phyloP scores from a whole-genome alignment of 2,329 filamentous ascomycete genomes.

The Zymoseptoria tritici region DNA sequence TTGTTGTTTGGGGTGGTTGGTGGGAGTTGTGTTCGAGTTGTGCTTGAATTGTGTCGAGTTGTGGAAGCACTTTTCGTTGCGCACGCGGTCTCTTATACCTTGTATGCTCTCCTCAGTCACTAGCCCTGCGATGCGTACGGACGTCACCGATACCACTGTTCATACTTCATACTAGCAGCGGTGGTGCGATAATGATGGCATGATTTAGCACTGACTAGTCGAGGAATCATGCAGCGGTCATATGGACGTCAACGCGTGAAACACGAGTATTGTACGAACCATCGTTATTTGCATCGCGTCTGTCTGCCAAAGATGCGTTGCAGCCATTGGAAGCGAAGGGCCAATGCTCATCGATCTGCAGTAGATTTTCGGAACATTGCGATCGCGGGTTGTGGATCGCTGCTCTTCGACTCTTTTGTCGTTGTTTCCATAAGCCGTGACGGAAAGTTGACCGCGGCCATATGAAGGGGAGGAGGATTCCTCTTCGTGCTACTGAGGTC shows the following conservation, averaged over 20 bases:
- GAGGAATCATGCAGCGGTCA: slow-evolving; percentile 4
- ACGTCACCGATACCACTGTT: slow-evolving; percentile 1
- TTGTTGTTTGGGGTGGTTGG: background rate
- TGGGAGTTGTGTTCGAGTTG: background rate
- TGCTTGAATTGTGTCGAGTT: background rate
- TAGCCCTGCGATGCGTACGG: background rate
- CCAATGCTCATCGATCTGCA: background rate
- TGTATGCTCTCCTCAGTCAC: background rate
- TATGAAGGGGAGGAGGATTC: no score
- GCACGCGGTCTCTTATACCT: background rate
- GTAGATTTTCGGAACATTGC: background rate
- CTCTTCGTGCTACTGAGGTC: no score
- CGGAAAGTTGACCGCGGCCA: no score
- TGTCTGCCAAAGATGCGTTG: background rate
- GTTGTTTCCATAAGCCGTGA: no score
- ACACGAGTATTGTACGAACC: background rate
- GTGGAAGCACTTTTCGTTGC: background rate
- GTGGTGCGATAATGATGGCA: background rate
- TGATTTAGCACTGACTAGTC: background rate
- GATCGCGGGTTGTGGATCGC: background rate
- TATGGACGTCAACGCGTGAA: slow-evolving; percentile 3
- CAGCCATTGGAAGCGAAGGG: background rate
- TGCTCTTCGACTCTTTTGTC: background rate
- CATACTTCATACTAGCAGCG: background rate
- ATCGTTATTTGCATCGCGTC: background rate